A percentile compares a stretch with the other conserved stretches of the same genome.
These are phyloP conservation scores for Xerocomus minutiporus DNA, from an alignment of 1,284 basidiomycete species.

Conservation along the genomic window DNA sequence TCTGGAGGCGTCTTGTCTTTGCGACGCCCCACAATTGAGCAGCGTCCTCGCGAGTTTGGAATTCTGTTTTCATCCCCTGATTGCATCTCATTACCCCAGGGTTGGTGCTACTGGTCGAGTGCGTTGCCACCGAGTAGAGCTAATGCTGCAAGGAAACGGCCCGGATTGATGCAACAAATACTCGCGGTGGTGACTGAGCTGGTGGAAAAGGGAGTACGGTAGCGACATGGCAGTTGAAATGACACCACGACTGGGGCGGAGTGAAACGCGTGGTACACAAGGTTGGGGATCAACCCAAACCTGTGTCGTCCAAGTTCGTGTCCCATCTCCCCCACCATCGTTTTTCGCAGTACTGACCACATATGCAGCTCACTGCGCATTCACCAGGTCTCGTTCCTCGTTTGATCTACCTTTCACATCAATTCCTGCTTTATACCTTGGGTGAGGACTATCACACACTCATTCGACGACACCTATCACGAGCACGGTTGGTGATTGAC, in stretches of 20 bases:
- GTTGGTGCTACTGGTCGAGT: constrained; percentile 34
- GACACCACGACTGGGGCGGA: constrained; percentile 51
- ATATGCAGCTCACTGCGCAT: constrained; percentile 56
- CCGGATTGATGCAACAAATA: constrained; percentile 27
- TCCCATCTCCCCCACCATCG: not conserved
- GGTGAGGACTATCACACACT: no score
- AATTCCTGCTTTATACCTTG: constrained; percentile 34
- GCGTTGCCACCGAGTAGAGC: constrained; percentile 16
- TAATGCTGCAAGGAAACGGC: constrained; percentile 2
- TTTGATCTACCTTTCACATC: constrained; percentile 75
- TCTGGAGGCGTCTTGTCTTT: constrained; percentile 53
- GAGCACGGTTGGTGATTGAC: no score
- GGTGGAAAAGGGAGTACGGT: constrained; percentile 46
- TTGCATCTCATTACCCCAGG: constrained; percentile 45
- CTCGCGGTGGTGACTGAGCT: constrained; percentile 43
- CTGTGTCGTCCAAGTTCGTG: constrained; percentile 19
- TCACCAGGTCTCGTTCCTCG: constrained; percentile 60
- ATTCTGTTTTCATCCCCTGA: constrained; percentile 29
- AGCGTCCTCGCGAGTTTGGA: constrained; percentile 28
- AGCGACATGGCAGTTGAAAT: constrained; percentile 63
- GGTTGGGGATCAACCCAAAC: constrained; percentile 8
- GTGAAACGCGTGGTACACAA: constrained; percentile 40
- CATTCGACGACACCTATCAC: no score
- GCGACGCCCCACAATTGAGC: constrained; percentile 48
- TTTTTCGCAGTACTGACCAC: not conserved